phyloP scores from a whole-genome alignment of 169 alveolate genomes.

The Cryptosporidium viatorum region DNA sequence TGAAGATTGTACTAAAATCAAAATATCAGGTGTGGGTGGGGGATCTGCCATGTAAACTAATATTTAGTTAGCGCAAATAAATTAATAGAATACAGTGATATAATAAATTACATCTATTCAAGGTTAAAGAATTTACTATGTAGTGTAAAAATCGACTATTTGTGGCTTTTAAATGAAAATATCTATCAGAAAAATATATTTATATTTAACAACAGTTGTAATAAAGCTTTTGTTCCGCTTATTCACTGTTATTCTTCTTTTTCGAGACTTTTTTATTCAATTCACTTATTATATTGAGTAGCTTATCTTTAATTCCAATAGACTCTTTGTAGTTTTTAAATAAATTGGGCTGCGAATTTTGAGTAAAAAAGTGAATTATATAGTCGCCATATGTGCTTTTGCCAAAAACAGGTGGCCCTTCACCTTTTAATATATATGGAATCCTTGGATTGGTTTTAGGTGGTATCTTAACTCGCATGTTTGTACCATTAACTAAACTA shows the following conservation, averaged over 20 bases:
- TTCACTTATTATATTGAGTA: not conserved
- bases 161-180: no score
- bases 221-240: not conserved
- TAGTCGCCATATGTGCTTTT: slow-evolving; percentile 85
- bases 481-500: slow-evolving; percentile 82
- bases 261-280: not conserved
- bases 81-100: no score
- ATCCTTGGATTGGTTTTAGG: slow-evolving; percentile 86
- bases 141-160: not conserved
- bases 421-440: slow-evolving; percentile 83
- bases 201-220: not conserved
- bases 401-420: slow-evolving; percentile 88
- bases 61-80: not conserved
- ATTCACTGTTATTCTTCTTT: not conserved
- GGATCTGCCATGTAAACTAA: not conserved
- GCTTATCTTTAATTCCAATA: slow-evolving; percentile 14
- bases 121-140: not conserved
- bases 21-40: slow-evolving; percentile 3
- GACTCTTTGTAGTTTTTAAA: not conserved
- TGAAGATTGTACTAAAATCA: not conserved
- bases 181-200: not conserved
- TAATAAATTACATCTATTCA: not conserved
- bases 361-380: slow-evolving; percentile 81
- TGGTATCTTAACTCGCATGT: slow-evolving; percentile 80
- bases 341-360: not conserved